Evolutionary conservation across 345 rosid genomes (phyloP).

Genomic region (Salix purpurea): DNA sequence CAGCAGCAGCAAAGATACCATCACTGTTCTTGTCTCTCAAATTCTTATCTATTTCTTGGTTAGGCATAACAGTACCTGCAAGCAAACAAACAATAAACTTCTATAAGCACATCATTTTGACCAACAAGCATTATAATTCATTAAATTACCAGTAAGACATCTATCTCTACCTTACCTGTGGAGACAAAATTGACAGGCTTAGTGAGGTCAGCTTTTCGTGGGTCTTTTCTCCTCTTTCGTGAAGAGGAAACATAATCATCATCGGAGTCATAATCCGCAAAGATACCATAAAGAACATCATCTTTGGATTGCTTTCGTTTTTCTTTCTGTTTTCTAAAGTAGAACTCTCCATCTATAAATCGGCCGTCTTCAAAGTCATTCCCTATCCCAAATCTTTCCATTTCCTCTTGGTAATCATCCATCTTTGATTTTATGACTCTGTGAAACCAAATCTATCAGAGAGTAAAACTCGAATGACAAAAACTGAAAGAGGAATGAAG

Average conservation of each 20-base stretch:
- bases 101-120: neutral
- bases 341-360: conserved; percentile 70
- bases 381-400: conserved; percentile 79
- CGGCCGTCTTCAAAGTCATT: conserved; percentile 80
- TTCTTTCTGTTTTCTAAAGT: conserved; percentile 53
- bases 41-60: conserved; percentile 59
- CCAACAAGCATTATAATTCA: neutral
- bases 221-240: conserved; percentile 44
- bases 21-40: conserved; percentile 37
- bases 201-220: conserved; percentile 52
- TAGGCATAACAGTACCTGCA: conserved; percentile 68
- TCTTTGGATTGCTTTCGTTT: conserved; percentile 69
- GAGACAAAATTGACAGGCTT: conserved; percentile 82
- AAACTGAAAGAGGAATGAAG: neutral
- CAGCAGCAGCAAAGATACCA: conserved; percentile 22
- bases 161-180: conserved; percentile 48
- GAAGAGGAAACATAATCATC: conserved; percentile 37
- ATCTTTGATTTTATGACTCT: conserved; percentile 22
- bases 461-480: no score
- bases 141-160: neutral
- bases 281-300: conserved; percentile 61
- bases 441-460: neutral
- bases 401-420: conserved; percentile 85
- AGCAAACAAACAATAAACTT: conserved; percentile 43
- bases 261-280: conserved; percentile 53